Base-by-base conservation (phyloP, 176 grass and related monocot genomes). In the Rhipidocladum racemiflorum region DNA sequence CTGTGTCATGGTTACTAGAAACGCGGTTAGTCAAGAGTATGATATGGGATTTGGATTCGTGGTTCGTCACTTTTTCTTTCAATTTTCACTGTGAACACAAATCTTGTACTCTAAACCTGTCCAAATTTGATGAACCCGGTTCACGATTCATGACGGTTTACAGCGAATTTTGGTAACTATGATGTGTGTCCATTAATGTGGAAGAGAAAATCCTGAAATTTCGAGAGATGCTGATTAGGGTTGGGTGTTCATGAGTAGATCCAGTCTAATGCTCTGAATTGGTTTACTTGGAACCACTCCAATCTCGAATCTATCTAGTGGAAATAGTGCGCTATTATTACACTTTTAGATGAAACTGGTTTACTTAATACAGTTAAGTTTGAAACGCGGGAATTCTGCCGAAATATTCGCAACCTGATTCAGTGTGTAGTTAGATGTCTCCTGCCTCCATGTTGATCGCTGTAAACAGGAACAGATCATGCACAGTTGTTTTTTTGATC, bases 401-500 rank as follows among this genome's bases (percentile, higher is more conserved):
- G 21, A 21, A 24, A 30, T 15, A 56, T 74, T 0, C 20, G 29
- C 29, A 39, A 7, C 21, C 62, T 25, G 57, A 27, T 60, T 68
- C 30, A 8, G 30, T 39, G 20, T 36, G 59, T 59, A 18, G 85
- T 44, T 51, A n/a, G 79, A 32, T 36, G 29, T 51, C 3, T 64
- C 38, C 5, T 68, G 36, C 50, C 61, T 40, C 6, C 76, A 15
- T 70, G 42, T 61, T 43, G 34, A 17, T 21, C 10, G 44, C 61
- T 48, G 78, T 49, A 70, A 77, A 24, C 32, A 34, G 64, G 3
- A 45, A 65, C 65, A 77, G 25, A 32, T 69, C 77, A 40, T 16
- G 87, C 56, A 59, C 87, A 44, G 49, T 38, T 36, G 28, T 45
- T 67, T 76, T 62, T 54, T 40, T 77, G n/a, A n/a, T n/a, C 70